These are phyloP conservation scores for Colletotrichum paranaense DNA, from an alignment of 2,329 filamentous ascomycete genomes.

Conservation along the genomic window DNA sequence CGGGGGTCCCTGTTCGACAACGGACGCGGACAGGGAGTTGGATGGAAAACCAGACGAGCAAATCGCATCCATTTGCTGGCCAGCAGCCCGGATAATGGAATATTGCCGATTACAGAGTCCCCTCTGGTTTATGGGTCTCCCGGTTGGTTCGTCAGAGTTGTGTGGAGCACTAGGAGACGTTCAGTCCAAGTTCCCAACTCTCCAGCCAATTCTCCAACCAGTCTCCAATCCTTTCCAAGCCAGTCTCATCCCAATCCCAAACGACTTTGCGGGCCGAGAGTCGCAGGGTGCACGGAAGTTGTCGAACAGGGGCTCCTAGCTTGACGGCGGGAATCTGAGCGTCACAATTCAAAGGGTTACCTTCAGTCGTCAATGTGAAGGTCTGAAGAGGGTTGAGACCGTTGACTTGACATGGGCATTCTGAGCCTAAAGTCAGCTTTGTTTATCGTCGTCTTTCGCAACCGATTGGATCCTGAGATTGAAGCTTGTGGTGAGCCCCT, in stretches of 20 bases:
- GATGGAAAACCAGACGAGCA: conserved; percentile 26
- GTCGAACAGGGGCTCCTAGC: conserved; percentile 18
- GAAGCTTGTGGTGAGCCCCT: conserved; percentile 8
- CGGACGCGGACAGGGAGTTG: conserved; percentile 17
- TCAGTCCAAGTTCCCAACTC: not conserved
- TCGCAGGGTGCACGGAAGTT: conserved; percentile 20
- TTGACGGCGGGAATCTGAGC: conserved; percentile 17
- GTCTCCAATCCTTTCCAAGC: conserved; percentile 19
- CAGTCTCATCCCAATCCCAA: conserved; percentile 16
- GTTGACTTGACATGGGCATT: conserved; percentile 4
- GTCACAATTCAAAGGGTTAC: not conserved
- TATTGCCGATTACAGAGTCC: conserved; percentile 11
- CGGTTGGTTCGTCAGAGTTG: conserved; percentile 12
- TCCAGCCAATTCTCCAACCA: not conserved
- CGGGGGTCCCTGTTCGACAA: conserved; percentile 17
- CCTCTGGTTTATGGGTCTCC: conserved; percentile 6
- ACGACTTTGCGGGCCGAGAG: conserved; percentile 12
- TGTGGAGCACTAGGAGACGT: not conserved
- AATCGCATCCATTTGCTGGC: conserved; percentile 29
- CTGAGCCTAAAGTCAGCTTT: not conserved
- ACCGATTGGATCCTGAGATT: conserved; percentile 10
- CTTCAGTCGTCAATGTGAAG: not conserved
- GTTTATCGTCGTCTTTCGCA: not conserved
- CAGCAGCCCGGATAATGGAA: conserved; percentile 27
- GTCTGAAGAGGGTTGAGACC: not conserved